Evolutionary conservation across 2,329 filamentous ascomycete species (phyloP).

Genomic region (Escovopsis sp.): DNA sequence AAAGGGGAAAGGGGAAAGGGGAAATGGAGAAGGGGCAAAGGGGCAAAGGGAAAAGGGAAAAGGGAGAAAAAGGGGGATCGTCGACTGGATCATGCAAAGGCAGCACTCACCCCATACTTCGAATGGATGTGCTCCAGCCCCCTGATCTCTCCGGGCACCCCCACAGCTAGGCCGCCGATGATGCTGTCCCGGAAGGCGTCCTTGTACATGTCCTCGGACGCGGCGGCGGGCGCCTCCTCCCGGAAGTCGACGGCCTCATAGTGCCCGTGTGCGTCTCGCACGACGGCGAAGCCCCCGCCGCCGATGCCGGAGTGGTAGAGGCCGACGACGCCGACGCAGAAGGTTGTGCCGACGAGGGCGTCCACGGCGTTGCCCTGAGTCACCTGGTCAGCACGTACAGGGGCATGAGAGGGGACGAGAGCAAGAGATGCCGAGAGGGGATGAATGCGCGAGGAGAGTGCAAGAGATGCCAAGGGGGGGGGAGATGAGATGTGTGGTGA

Average conservation of each 20-base stretch:
- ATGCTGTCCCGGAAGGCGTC: conserved; percentile 53
- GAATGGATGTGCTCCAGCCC: conserved; percentile 67
- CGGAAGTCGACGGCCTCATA: conserved; percentile 86
- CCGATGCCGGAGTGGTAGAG: conserved; percentile 76
- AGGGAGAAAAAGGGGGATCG: neutral
- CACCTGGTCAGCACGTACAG: no score
- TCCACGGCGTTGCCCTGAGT: conserved; percentile 58
- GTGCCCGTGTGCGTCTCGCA: conserved; percentile 54
- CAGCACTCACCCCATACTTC: conserved; percentile 47
- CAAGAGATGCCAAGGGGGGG: conserved; percentile 2
- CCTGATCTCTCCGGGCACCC: conserved; percentile 58
- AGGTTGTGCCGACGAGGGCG: conserved; percentile 55
- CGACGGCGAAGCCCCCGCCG: conserved; percentile 80
- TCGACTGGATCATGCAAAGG: conserved; percentile 9
- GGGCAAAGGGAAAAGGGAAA: neutral
- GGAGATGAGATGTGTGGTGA: no score
- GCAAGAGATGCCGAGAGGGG: neutral
- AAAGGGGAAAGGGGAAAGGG: no score
- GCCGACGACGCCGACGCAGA: conserved; percentile 60
- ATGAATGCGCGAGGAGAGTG: neutral
- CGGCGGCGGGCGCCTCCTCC: conserved; percentile 71
- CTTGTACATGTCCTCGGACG: conserved; percentile 72
- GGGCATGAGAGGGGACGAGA: neutral
- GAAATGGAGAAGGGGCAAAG: no score
- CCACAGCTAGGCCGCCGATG: conserved; percentile 55